phyloP scores from a whole-genome alignment of 2,329 filamentous ascomycete species.

The Penicillium sp. region DNA sequence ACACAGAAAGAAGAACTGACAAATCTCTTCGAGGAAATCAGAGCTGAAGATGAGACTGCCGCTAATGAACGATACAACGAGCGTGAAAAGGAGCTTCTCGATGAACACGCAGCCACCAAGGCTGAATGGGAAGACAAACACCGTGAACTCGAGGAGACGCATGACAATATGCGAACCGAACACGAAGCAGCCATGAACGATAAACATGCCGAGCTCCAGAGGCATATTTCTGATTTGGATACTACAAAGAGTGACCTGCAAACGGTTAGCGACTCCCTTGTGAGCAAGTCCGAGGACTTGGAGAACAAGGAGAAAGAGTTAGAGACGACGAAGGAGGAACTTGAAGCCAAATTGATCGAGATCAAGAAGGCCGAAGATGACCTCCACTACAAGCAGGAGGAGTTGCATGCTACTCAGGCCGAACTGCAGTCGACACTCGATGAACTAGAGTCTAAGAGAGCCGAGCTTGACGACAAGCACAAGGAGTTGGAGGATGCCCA shows the following conservation, averaged over 20 bases:
- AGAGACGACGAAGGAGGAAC: constrained; percentile 22
- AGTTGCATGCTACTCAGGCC: constrained; percentile 16
- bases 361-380: constrained; percentile 16
- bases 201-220: constrained; percentile 26
- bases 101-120: constrained; percentile 33
- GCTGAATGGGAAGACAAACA: constrained; percentile 35
- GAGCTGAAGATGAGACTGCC: constrained; percentile 38
- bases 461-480: constrained; percentile 14
- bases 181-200: constrained; percentile 27
- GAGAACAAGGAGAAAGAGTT: constrained; percentile 24
- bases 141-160: constrained; percentile 34
- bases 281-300: constrained; percentile 25
- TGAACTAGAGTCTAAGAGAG: constrained; percentile 15
- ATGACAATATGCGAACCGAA: constrained; percentile 32
- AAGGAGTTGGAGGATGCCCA: constrained; percentile 21
- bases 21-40: constrained; percentile 47
- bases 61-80: constrained; percentile 34
- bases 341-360: constrained; percentile 18
- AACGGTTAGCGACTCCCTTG: constrained; percentile 23
- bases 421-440: constrained; percentile 17
- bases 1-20: constrained; percentile 46
- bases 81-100: constrained; percentile 42
- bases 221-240: constrained; percentile 32
- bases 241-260: constrained; percentile 31
- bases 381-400: constrained; percentile 15